phyloP scores from a whole-genome alignment of 371 early-diverging fungal genomes.

The Actinomucor elegans region DNA sequence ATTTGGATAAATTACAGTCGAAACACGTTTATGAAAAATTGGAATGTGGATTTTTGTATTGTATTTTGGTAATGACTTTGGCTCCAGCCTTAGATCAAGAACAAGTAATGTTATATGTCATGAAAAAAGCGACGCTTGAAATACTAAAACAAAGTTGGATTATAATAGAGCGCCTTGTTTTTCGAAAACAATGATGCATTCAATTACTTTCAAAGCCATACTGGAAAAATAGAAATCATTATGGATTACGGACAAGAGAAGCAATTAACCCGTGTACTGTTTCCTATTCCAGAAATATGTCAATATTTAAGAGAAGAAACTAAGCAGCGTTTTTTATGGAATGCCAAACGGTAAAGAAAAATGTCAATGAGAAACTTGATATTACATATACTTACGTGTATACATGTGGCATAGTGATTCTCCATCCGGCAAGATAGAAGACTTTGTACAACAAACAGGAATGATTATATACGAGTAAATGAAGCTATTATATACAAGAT shows the following conservation, averaged over 20 bases:
- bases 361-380: not conserved
- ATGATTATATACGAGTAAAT: constrained; percentile 54
- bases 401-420: too few relatives aligned
- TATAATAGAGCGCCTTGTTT: constrained; percentile 16
- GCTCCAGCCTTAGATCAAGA: constrained; percentile 30
- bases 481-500: not conserved
- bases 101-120: constrained; percentile 29
- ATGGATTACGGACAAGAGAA: constrained; percentile 46
- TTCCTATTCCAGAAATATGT: constrained; percentile 60
- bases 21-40: constrained; percentile 30
- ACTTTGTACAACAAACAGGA: constrained; percentile 52
- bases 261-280: constrained; percentile 45
- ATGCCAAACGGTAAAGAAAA: constrained; percentile 36
- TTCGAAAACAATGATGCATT: constrained; percentile 36
- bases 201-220: constrained; percentile 45
- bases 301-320: constrained; percentile 48
- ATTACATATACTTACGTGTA: too few relatives aligned
- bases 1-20: constrained; percentile 15
- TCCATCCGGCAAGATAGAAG: constrained; percentile 54
- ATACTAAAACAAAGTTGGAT: too few relatives aligned
- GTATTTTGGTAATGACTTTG: constrained; percentile 44
- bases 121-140: too few relatives aligned
- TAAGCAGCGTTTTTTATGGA: constrained; percentile 54
- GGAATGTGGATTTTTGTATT: constrained; percentile 43
- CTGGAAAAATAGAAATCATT: constrained; percentile 58